phyloP scores from a whole-genome alignment of 305 asterid genomes.

The Solanum hybrid region DNA sequence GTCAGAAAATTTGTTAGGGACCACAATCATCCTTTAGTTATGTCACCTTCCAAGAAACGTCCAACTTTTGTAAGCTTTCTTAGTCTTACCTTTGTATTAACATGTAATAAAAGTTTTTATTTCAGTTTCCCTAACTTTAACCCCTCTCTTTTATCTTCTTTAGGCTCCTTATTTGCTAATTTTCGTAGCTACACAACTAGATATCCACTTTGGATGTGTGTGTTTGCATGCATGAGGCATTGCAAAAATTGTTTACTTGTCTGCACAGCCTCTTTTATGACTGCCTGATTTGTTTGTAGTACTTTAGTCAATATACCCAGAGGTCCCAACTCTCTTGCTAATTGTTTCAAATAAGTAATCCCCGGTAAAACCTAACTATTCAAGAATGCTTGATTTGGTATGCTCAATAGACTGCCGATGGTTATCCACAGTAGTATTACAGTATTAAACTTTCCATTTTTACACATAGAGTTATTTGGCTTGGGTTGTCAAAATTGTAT shows the following conservation, averaged over 20 bases:
- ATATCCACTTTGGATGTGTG: neutral
- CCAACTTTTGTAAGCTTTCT: slow-evolving; percentile 33
- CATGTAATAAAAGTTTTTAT: neutral
- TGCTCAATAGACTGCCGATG: neutral
- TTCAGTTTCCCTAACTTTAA: neutral
- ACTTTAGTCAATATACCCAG: neutral
- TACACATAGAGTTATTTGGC: neutral
- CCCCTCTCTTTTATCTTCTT: neutral
- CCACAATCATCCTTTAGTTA: slow-evolving; percentile 63
- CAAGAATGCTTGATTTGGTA: neutral
- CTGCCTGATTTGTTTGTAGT: neutral
- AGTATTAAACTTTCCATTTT: neutral
- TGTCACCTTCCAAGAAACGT: slow-evolving; percentile 37
- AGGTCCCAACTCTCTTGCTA: neutral
- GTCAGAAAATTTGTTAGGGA: slow-evolving; percentile 63
- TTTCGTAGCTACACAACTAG: neutral
- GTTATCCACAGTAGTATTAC: neutral
- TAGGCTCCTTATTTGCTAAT: neutral
- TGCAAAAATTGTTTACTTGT: neutral
- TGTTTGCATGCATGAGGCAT: neutral
- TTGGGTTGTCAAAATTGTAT: neutral
- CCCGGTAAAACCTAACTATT: neutral
- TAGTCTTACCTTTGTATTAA: neutral
- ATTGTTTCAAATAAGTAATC: neutral
- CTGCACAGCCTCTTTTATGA: neutral